Base-by-base conservation (phyloP, 768 basidiomycete genomes). In the Leccinum ochraceum region DNA sequence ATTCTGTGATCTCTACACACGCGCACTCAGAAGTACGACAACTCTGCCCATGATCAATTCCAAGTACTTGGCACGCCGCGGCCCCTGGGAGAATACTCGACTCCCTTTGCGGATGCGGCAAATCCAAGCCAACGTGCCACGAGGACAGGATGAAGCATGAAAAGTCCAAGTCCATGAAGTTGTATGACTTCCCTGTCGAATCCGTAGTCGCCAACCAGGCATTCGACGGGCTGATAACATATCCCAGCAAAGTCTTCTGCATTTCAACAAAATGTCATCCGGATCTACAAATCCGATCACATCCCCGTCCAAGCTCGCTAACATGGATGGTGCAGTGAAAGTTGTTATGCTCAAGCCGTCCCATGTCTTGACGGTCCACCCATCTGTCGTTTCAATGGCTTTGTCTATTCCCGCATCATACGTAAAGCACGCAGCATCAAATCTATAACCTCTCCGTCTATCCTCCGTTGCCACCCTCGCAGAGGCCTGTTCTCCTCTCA, bases 291-390 rank as follows among this genome's bases (percentile, higher is more conserved):
- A 93, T 95, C 24, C 94, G 94, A 4, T 76, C 83, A 7, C 84
- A 84, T 3, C 77, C 94, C 24, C 83, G 94, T 8, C 88, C 87
- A 92, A 93, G 74, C 83, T 95, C 20, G 79, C 80, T 53, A 86
- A 85, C 16, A 92, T 96, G 84, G 92, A 95, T 59, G 77, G 86
- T 0, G 86, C 88, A 1, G 90, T 96, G 54, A 96, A 96, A 71
- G 92, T 90, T 5, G 91, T 90, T 11, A 95, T 96, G 91, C 78
- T 96, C 58, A 93, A 91, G 70, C 92, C 92, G 0, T 93, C 92
- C 1, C 86, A 88, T 32, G 82, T 83, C 28, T 77, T 91, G 71
- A 75, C 81, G 20, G 72, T 78, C 8, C 79, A 75, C 60, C 77
- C 77, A 30, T 68, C 72, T 26, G 64, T 74, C 28, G 69, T 49